Percentiles rank a stretch among this genome's conserved stretches.
phyloP scores from a whole-genome alignment of 202 grass and related monocot genomes.

The Schoenoplectus tabernaemontani region DNA sequence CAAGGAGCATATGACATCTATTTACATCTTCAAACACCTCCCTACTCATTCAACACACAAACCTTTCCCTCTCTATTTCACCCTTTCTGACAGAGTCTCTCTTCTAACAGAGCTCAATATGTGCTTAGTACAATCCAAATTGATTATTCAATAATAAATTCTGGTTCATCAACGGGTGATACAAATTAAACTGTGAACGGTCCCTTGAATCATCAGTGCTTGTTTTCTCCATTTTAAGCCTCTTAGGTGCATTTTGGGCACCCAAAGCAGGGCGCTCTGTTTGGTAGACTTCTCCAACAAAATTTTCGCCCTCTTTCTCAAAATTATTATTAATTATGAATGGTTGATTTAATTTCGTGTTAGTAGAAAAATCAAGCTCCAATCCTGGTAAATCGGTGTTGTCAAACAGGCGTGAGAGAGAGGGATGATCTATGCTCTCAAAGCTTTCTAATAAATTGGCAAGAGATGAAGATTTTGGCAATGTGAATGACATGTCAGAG shows the following conservation, averaged over 20 bases:
- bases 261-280: conserved; percentile 6
- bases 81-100: background rate
- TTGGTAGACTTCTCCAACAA: conserved; percentile 1
- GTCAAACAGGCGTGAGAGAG: conserved; percentile 17
- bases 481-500: background rate
- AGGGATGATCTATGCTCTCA: conserved; percentile 13
- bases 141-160: conserved; percentile 12
- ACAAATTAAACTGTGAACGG: conserved; percentile 13
- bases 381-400: conserved; percentile 12
- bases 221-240: conserved; percentile 4
- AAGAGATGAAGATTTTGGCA: conserved; percentile 22
- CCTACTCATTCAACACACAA: background rate
- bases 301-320: background rate
- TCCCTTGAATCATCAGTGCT: background rate
- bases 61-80: conserved; percentile 4
- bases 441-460: conserved; percentile 21
- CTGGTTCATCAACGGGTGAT: background rate
- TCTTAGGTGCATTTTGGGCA: conserved; percentile 19
- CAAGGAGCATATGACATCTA: conserved; percentile 13
- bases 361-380: conserved; percentile 6
- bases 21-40: conserved; percentile 19
- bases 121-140: conserved; percentile 1
- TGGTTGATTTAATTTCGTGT: conserved; percentile 14
- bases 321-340: conserved; percentile 20
- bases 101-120: conserved; percentile 9